phyloP scores from a whole-genome alignment of 768 basidiomycete species.

The Kwoniella sp. region DNA sequence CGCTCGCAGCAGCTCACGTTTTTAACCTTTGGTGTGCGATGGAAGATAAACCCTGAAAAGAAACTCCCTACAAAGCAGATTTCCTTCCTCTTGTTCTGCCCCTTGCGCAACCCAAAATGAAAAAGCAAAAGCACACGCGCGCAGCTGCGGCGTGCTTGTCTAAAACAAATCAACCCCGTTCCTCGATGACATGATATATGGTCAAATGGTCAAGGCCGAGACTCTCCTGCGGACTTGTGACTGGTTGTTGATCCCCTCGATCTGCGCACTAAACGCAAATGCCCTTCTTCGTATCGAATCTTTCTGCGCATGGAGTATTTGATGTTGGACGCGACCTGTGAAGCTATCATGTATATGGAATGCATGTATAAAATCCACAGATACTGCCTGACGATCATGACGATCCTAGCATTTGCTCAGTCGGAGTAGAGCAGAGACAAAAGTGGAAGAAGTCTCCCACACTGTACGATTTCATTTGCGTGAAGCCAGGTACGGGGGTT shows the following conservation, averaged over 20 bases:
- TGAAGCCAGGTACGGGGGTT: background rate
- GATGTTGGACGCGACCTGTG: no score
- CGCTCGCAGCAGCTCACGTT: no score
- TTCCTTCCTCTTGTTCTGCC: background rate
- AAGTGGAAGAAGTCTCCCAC: background rate
- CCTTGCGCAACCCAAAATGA: background rate
- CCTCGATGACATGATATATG: background rate
- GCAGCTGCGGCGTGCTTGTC: background rate
- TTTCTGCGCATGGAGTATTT: no score
- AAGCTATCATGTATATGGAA: no score
- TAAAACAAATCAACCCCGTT: background rate
- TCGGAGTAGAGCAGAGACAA: no score
- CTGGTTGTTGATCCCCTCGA: background rate
- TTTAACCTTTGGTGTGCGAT: background rate
- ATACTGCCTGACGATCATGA: no score
- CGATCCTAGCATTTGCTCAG: no score
- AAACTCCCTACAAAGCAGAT: background rate
- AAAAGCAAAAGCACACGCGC: constrained; percentile 3
- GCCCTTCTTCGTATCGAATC: background rate
- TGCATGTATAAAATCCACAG: no score
- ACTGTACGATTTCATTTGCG: background rate
- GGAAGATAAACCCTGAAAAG: background rate
- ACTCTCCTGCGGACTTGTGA: background rate
- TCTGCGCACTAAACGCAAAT: background rate
- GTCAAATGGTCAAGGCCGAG: background rate